Conservation (phyloP, 1,284 basidiomycete genomes). For the Apiotrichum porosum region DNA sequence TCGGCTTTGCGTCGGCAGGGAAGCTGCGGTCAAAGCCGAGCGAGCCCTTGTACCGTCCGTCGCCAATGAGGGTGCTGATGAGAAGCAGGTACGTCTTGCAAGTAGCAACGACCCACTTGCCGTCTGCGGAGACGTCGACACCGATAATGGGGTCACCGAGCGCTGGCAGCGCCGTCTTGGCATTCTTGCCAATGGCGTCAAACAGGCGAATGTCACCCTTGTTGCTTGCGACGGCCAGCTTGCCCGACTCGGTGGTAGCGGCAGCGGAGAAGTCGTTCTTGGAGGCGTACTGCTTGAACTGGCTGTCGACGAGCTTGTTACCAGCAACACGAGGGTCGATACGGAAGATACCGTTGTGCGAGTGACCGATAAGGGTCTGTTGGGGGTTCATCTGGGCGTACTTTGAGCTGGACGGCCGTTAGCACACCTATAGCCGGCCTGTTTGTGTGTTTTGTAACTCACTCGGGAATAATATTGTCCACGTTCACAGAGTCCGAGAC, state of each 20-base stretch:
- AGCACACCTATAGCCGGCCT: too few species aligned
- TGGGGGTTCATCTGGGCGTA: slow-evolving; percentile 90
- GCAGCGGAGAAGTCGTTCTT: slow-evolving; percentile 96
- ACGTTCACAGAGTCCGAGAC: slow-evolving; percentile 83
- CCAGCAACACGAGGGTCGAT: slow-evolving; percentile 91
- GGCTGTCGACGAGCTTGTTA: slow-evolving; percentile 86
- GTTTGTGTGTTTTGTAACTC: too few species aligned
- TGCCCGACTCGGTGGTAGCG: slow-evolving; percentile 78
- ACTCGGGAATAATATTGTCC: slow-evolving; percentile 81
- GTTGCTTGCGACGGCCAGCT: slow-evolving; percentile 87
- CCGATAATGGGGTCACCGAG: slow-evolving; percentile 93
- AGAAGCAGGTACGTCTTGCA: slow-evolving; percentile 91
- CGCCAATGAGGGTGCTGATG: slow-evolving; percentile 91
- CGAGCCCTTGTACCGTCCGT: slow-evolving; percentile 78
- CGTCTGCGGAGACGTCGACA: slow-evolving; percentile 89
- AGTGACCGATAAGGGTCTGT: slow-evolving; percentile 81
- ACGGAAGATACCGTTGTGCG: slow-evolving; percentile 92
- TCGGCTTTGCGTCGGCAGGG: slow-evolving; percentile 89
- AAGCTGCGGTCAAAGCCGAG: slow-evolving; percentile 93
- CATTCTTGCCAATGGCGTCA: slow-evolving; percentile 95
- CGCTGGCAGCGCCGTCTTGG: slow-evolving; percentile 96
- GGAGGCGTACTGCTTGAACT: slow-evolving; percentile 92
- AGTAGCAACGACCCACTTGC: slow-evolving; percentile 92
- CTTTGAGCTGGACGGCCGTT: slow-evolving; percentile 59
- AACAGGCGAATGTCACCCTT: slow-evolving; percentile 97